Evolutionary conservation across 305 asterid species (phyloP), one percentile per base, ranked within the genome.

Genomic region (Fraxinus floribunda): DNA sequence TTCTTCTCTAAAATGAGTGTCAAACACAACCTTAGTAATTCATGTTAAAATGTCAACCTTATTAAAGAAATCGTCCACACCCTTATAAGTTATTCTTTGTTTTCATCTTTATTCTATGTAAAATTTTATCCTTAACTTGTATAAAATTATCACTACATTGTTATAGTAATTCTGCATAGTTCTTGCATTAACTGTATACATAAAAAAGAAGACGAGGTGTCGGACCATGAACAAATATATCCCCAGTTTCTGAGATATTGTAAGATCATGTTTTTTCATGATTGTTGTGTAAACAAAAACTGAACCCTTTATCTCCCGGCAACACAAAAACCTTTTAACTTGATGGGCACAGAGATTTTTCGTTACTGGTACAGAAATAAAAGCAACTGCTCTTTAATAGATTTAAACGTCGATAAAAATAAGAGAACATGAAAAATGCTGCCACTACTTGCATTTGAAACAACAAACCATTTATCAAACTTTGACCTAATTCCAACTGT

Each of bases 381-480:
- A 68, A 4, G 36, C 18, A 1, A 68, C 38, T 26, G 10, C 75
- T 26, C 75, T 11, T 66, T 26, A 34, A 29, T 11, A 24, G 32
- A 24, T 68, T 68, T 24, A 29, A 66, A 68, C 15, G 18, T 68
- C 8, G n/a, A 24, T 2, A 22, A 13, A 29, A 29, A 29, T 29
- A 29, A 29, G 3, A 29, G 32, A 29, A 29, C 32, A 29, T 29
- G 32, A 29, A 29, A 29, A 29, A 29, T 29, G 32, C 32, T 29
- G 32, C 32, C 32, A 29, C 80, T 16, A 78, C 8, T 52, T 34
- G 80, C 52, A 55, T 20, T 52, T 30, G 49, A 78, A 55, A 29
- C 39, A 77, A 55, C 39, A 77, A 52, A 78, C 46, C 49, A 55
- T 64, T 32, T 32, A 55, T 32, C 73, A 55, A 78, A 55, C 80